Evolutionary conservation across 768 basidiomycete genomes (phyloP).

Genomic region (Neoboletus subvelutipes): DNA sequence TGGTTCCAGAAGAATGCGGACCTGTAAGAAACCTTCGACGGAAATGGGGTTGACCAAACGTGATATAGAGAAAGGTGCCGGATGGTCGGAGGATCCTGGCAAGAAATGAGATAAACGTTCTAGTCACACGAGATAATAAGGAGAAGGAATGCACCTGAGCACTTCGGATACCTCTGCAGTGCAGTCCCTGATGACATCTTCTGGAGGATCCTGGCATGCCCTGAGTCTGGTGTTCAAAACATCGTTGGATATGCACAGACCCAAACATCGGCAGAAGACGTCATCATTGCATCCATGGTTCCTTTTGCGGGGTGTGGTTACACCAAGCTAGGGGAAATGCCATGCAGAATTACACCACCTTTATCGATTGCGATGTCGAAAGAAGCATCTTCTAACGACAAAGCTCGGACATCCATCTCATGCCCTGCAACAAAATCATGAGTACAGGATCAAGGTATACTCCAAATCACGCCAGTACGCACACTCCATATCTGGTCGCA

Average conservation of each 20-base stretch:
- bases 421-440: slow-evolving; percentile 49
- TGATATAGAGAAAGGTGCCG: slow-evolving; percentile 74
- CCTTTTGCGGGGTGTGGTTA: slow-evolving; percentile 33
- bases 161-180: slow-evolving; percentile 76
- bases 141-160: slow-evolving; percentile 46
- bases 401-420: slow-evolving; percentile 78
- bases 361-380: slow-evolving; percentile 89
- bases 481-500: slow-evolving; percentile 74
- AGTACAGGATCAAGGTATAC: not conserved
- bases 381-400: slow-evolving; percentile 53
- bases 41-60: slow-evolving; percentile 90
- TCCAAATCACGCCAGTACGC: slow-evolving; percentile 13
- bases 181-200: slow-evolving; percentile 67
- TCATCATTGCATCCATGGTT: slow-evolving; percentile 92
- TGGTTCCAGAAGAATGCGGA: slow-evolving; percentile 46
- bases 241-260: slow-evolving; percentile 35
- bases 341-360: slow-evolving; percentile 37
- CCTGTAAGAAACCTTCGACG: slow-evolving; percentile 62
- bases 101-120: not conserved
- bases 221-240: slow-evolving; percentile 1
- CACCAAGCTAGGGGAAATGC: not conserved
- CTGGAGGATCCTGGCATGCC: slow-evolving; percentile 62
- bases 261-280: slow-evolving; percentile 80
- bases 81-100: slow-evolving; percentile 59
- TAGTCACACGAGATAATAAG: not conserved